Percentiles rank a stretch among this genome's conserved stretches.
Evolutionary conservation across 2,329 filamentous ascomycete genomes (phyloP).

Genomic region (Botryotinia narcissicola): DNA sequence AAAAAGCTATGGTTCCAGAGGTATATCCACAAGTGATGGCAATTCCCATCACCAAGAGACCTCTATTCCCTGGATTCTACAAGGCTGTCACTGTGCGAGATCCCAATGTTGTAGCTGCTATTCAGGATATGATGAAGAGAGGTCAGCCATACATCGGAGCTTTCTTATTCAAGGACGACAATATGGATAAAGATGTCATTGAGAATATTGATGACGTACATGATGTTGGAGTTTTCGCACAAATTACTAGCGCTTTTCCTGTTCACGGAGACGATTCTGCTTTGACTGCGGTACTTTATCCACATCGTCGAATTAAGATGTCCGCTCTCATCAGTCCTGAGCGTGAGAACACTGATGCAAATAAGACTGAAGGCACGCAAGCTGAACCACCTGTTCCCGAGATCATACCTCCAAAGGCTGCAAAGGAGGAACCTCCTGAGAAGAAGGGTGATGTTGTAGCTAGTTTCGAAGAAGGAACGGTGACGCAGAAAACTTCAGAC

Average conservation of each 20-base stretch:
- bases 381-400: slow-evolving; percentile 54
- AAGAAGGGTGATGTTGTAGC: slow-evolving; percentile 93
- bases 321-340: slow-evolving; percentile 74
- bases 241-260: slow-evolving; percentile 95
- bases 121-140: slow-evolving; percentile 93
- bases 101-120: slow-evolving; percentile 83
- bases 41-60: slow-evolving; percentile 90
- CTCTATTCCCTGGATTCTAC: slow-evolving; percentile 96
- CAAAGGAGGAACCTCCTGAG: slow-evolving; percentile 57
- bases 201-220: slow-evolving; percentile 88
- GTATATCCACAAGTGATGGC: slow-evolving; percentile 97
- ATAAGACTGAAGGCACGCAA: slow-evolving; percentile 46
- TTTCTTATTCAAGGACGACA: slow-evolving; percentile 95
- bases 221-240: slow-evolving; percentile 94
- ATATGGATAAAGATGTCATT: slow-evolving; percentile 90
- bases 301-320: slow-evolving; percentile 89
- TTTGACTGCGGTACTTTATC: slow-evolving; percentile 91
- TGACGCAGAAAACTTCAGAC: slow-evolving; percentile 56
- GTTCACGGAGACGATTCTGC: slow-evolving; percentile 81
- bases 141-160: slow-evolving; percentile 97
- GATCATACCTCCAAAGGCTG: slow-evolving; percentile 54
- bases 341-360: slow-evolving; percentile 43
- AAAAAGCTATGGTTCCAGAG: slow-evolving; percentile 88
- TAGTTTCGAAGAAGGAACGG: slow-evolving; percentile 84
- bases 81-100: slow-evolving; percentile 97